phyloP scores from a whole-genome alignment of 495 filamentous ascomycete species.

The Schizothecium vesticola region DNA sequence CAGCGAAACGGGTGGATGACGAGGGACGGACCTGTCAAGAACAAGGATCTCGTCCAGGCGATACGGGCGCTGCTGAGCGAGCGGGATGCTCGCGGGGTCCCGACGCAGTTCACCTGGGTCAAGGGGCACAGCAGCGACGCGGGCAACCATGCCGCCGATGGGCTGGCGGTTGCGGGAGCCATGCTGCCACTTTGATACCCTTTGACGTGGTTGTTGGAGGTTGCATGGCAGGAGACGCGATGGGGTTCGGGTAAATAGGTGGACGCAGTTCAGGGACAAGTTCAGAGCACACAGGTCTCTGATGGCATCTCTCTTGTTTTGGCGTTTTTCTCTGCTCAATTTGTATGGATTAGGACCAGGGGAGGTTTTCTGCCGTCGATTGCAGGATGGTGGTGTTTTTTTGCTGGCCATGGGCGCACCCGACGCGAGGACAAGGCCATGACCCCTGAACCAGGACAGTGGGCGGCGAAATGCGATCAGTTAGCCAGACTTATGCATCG shows the following conservation, averaged over 20 bases:
- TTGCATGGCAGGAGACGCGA: neutral
- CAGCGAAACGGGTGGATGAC: constrained; percentile 74
- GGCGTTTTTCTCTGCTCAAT: neutral
- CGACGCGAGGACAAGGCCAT: neutral
- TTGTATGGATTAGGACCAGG: neutral
- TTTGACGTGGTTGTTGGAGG: neutral
- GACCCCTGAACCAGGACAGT: constrained; percentile 2
- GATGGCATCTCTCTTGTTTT: neutral
- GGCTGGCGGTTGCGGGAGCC: constrained; percentile 61
- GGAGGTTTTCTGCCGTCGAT: neutral
- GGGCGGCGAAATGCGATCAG: neutral
- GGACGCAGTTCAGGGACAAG: neutral
- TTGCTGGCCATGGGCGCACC: neutral
- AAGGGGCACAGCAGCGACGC: constrained; percentile 67
- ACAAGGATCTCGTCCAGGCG: constrained; percentile 73
- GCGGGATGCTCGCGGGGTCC: constrained; percentile 52
- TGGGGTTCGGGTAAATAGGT: neutral
- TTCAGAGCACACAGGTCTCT: neutral
- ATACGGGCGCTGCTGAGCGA: constrained; percentile 69
- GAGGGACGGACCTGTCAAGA: constrained; percentile 63
- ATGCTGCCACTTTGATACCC: constrained; percentile 17
- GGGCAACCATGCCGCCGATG: constrained; percentile 78
- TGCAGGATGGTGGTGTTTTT: neutral
- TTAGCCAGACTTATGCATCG: neutral
- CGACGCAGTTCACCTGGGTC: constrained; percentile 76